Evolutionary conservation across 1,284 basidiomycete genomes (phyloP), one percentile per base, ranked within the genome.

Genomic region (Cutaneotrichosporon cutaneum): DNA sequence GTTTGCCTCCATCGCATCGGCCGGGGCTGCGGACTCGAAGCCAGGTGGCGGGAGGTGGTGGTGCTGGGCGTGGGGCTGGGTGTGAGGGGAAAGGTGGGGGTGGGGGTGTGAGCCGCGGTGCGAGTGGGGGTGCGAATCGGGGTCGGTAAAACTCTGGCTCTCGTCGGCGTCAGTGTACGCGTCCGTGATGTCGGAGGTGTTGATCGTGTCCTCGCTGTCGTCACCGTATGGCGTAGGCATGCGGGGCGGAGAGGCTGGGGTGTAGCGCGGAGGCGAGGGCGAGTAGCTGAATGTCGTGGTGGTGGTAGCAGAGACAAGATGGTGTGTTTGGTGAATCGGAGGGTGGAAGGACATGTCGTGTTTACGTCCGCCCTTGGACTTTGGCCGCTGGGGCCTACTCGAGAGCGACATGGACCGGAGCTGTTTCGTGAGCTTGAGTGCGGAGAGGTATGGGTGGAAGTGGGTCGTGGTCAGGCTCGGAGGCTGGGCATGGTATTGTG

Each of bases 371-470:
- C 42, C 22, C 39, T 30, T 56, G 14, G 42, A 45, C 27, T 56
- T 56, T 13, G 54, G 54, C 26, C 54, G 39, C 39, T 44, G 39
- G 8, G 39, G 54, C 24, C 54, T 36, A 10, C 26, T 32, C 10
- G 54, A 45, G 18, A 27, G 27, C 13, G 54, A 44, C 54, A 56
- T 56, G 42, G 33, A 24, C 21, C 35, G 32, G 6, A 22, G 32
- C 52, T 54, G 33, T 54, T 54, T 54, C 16, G 33, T 54, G 33
- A 56, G 44, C 26, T 56, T 44, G 54, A 45, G 30, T n/a, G 54
- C 26, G n/a, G 54, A 47, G 11, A 45, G 54, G 39, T 56, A 44
- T 56, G 39, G 54, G 39, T 56, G 54, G 32, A 56, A 36, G 35
- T 54, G 52, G n/a, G 21, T n/a, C n/a, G 30, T 32, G 4, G 32